These are phyloP conservation scores for Jamesozyma spencerorum DNA, from an alignment of 805 yeast species.

Conservation along the genomic window DNA sequence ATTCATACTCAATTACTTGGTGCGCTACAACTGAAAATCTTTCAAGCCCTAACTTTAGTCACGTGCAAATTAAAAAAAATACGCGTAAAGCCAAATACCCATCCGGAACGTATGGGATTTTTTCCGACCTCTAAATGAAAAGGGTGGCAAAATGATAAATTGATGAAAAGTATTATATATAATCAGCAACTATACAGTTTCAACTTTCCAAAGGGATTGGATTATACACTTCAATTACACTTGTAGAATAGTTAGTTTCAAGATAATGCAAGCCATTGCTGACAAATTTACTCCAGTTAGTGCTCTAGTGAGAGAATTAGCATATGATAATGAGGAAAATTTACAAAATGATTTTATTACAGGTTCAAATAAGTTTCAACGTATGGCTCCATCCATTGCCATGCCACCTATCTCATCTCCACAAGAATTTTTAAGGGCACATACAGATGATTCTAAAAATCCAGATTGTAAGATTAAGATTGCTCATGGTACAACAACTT, in stretches of 20 bases:
- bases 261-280: conserved; percentile 29
- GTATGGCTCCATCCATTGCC: conserved; percentile 49
- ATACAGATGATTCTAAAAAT: conserved; percentile 87
- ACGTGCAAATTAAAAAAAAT: too few species aligned
- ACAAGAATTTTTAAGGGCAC: conserved; percentile 89
- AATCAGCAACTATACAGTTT: too few species aligned
- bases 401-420: conserved; percentile 85
- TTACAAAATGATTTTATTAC: conserved; percentile 30
- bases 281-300: conserved; percentile 18
- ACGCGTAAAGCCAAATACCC: too few species aligned
- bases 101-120: too few species aligned
- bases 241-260: too few species aligned
- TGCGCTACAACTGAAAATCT: too few species aligned
- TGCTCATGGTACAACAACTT: conserved; percentile 98
- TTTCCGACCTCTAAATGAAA: too few species aligned
- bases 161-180: neutral
- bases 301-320: conserved; percentile 21
- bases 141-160: conserved; percentile 6
- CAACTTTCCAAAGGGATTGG: too few species aligned
- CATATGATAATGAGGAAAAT: conserved; percentile 26
- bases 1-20: too few species aligned
- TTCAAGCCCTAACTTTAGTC: too few species aligned
- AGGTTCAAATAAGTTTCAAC: conserved; percentile 24
- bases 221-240: too few species aligned
- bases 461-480: conserved; percentile 93